These are phyloP conservation scores for Leptographium radiaticola DNA, from an alignment of 2,329 filamentous ascomycete genomes.

Conservation along the genomic window DNA sequence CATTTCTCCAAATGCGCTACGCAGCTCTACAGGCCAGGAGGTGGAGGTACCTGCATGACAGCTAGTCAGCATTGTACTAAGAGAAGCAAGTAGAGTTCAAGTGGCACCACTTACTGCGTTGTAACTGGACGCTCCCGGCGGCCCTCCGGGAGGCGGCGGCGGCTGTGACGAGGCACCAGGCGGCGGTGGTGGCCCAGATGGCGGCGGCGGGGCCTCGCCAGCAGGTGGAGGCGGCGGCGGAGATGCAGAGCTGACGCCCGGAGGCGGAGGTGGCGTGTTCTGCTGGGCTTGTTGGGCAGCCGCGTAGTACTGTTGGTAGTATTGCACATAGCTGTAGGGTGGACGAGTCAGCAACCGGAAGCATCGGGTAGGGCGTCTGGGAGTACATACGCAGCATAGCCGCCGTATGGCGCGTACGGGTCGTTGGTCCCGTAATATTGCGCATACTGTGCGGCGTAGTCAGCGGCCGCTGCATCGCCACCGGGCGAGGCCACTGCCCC, in stretches of 20 bases:
- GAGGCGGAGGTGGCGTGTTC: conserved; percentile 18
- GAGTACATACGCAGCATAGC: conserved; percentile 57
- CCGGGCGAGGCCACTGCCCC: not conserved
- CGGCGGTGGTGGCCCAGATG: conserved; percentile 37
- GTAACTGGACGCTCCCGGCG: conserved; percentile 43
- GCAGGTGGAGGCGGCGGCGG: conserved; percentile 3
- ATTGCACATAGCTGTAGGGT: conserved; percentile 43
- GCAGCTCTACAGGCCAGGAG: conserved; percentile 2
- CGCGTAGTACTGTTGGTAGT: conserved; percentile 61
- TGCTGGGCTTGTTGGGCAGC: conserved; percentile 29
- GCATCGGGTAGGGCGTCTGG: not conserved
- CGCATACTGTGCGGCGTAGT: conserved; percentile 72
- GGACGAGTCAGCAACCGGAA: not conserved
- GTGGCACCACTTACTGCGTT: conserved; percentile 40
- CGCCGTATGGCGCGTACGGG: conserved; percentile 83
- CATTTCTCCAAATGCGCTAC: not conserved
- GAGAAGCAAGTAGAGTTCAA: not conserved
- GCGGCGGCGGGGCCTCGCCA: conserved; percentile 39
- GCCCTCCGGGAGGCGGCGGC: conserved; percentile 37
- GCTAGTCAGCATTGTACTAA: not conserved
- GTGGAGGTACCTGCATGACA: conserved; percentile 1
- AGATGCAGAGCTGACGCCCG: not conserved
- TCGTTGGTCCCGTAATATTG: conserved; percentile 61
- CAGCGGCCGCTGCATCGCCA: conserved; percentile 24
- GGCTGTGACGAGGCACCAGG: conserved; percentile 29